A percentile compares a stretch with the other conserved stretches of the same genome.
Evolutionary conservation across 2,329 filamentous ascomycete genomes (phyloP).

Genomic region (Botryosphaeria dothidea): DNA sequence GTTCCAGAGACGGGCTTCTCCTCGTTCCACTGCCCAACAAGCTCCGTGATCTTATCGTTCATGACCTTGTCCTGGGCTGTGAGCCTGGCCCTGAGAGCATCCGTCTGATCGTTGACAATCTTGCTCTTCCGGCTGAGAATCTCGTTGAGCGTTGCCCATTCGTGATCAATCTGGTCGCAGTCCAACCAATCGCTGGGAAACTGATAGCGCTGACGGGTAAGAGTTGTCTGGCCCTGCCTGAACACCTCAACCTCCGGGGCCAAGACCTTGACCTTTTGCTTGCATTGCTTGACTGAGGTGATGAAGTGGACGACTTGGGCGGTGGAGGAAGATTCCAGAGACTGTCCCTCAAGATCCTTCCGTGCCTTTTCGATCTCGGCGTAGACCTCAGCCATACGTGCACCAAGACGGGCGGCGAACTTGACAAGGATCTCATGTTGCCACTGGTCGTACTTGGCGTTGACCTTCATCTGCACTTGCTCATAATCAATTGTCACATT

Average conservation of each 20-base stretch:
- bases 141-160: slow-evolving; percentile 93
- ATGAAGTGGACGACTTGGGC: slow-evolving; percentile 98
- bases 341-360: slow-evolving; percentile 86
- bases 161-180: slow-evolving; percentile 93
- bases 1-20: slow-evolving; percentile 96
- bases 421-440: slow-evolving; percentile 95
- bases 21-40: slow-evolving; percentile 86
- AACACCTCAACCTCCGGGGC: slow-evolving; percentile 95
- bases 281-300: slow-evolving; percentile 94
- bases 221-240: slow-evolving; percentile 88
- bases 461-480: slow-evolving; percentile 97
- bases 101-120: slow-evolving; percentile 94
- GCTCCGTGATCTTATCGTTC: slow-evolving; percentile 81
- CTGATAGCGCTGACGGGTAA: slow-evolving; percentile 89
- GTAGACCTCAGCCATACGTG: slow-evolving; percentile 88
- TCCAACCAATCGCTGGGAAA: slow-evolving; percentile 93
- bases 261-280: slow-evolving; percentile 90
- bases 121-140: slow-evolving; percentile 89
- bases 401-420: slow-evolving; percentile 85
- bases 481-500: slow-evolving; percentile 97
- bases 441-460: slow-evolving; percentile 99
- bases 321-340: slow-evolving; percentile 90
- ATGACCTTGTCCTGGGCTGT: slow-evolving; percentile 90
- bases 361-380: slow-evolving; percentile 89
- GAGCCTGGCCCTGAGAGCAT: slow-evolving; percentile 93